A percentile compares a stretch with the other conserved stretches of the same genome.
These are phyloP conservation scores for Torulaspora delbrueckii DNA, from an alignment of 805 yeast species.

Conservation along the genomic window DNA sequence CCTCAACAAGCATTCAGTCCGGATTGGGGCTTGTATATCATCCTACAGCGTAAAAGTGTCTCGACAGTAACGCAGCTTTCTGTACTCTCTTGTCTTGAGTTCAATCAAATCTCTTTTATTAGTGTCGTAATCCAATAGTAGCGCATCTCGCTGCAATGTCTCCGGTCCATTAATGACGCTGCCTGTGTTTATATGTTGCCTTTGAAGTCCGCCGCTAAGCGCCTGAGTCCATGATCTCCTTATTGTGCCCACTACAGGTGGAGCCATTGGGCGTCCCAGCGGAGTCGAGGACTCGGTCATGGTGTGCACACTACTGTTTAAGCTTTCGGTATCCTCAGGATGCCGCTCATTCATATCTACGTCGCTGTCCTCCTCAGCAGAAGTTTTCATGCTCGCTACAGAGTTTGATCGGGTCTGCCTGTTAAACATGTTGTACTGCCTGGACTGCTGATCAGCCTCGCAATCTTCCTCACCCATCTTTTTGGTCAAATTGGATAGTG, in stretches of 20 bases:
- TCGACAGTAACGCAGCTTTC: constrained; percentile 22
- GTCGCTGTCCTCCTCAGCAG: constrained; percentile 23
- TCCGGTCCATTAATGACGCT: constrained; percentile 5
- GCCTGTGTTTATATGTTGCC: constrained; percentile 1
- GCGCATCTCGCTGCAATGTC: constrained; percentile 13
- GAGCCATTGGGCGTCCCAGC: constrained; percentile 6
- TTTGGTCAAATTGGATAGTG: background rate
- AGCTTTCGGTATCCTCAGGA: constrained; percentile 24
- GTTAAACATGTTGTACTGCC: constrained; percentile 5
- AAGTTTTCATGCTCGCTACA: constrained; percentile 14
- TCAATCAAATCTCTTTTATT: constrained; percentile 18
- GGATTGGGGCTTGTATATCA: constrained; percentile 8
- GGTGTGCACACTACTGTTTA: constrained; percentile 27
- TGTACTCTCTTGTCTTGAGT: constrained; percentile 25
- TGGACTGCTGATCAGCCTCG: constrained; percentile 3
- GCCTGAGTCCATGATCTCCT: constrained; percentile 9
- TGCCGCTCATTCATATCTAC: constrained; percentile 25
- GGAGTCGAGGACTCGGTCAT: constrained; percentile 15
- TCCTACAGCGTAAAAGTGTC: constrained; percentile 27
- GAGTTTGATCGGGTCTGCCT: constrained; percentile 19
- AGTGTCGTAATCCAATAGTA: constrained; percentile 17
- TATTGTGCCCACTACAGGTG: constrained; percentile 1
- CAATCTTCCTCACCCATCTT: background rate
- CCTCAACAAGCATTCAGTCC: constrained; percentile 2
- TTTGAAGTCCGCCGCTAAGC: constrained; percentile 2